Evolutionary conservation across 495 filamentous ascomycete genomes (phyloP).

Genomic region (Cryomyces antarcticus): DNA sequence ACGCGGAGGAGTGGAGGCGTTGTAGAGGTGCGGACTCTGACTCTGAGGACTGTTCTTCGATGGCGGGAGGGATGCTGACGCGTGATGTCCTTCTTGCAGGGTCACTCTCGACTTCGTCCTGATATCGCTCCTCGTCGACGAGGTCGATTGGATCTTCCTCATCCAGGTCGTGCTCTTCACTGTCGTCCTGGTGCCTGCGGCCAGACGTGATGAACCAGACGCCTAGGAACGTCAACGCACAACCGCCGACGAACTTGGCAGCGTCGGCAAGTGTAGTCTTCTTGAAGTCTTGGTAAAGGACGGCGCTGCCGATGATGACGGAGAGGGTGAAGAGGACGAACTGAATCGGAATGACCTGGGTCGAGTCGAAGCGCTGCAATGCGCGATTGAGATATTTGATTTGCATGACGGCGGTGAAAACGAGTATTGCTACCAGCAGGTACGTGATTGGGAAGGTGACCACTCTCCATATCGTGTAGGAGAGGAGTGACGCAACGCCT

Average conservation of each 20-base stretch:
- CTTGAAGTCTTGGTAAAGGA: conserved; percentile 88
- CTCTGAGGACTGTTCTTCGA: background rate
- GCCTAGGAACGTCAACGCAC: conserved; percentile 74
- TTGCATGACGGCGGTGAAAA: conserved; percentile 77
- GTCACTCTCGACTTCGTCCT: conserved; percentile 9
- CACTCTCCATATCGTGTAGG: conserved; percentile 65
- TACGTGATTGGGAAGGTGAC: conserved; percentile 88
- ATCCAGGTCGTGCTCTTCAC: conserved; percentile 29
- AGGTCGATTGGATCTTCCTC: conserved; percentile 22
- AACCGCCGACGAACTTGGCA: conserved; percentile 72
- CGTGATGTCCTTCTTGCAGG: conserved; percentile 1
- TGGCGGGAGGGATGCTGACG: background rate
- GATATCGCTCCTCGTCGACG: conserved; percentile 15
- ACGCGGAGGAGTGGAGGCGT: background rate
- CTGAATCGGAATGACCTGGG: conserved; percentile 89
- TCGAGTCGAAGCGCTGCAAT: conserved; percentile 84
- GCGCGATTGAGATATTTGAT: conserved; percentile 92
- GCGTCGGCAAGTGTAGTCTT: conserved; percentile 47
- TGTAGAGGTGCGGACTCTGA: background rate
- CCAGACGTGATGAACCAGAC: conserved; percentile 83
- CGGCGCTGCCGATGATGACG: conserved; percentile 81
- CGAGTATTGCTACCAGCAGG: conserved; percentile 51
- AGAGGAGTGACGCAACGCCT: conserved; percentile 84
- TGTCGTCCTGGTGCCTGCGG: conserved; percentile 23
- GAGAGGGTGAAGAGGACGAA: conserved; percentile 92